These are phyloP conservation scores for Babesia divergens DNA, from an alignment of 169 alveolate species.

Conservation along the genomic window DNA sequence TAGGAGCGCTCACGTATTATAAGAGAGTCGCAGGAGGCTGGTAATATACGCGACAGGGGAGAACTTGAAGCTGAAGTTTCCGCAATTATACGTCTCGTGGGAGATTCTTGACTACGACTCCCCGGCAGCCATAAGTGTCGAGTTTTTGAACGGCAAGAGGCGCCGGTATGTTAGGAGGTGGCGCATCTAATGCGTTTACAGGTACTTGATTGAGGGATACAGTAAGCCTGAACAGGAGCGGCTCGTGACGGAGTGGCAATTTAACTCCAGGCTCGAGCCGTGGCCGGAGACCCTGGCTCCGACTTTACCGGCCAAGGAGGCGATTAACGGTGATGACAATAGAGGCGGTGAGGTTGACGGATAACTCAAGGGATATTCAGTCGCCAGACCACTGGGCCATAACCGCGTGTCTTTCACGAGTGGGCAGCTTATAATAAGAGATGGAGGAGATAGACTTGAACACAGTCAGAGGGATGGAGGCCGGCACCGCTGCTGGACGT, in stretches of 20 bases:
- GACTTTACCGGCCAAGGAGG: background rate
- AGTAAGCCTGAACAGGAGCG: slow-evolving; percentile 53
- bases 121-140: slow-evolving; percentile 57
- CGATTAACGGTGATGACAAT: background rate
- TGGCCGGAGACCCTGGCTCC: slow-evolving; percentile 68
- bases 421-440: background rate
- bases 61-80: slow-evolving; percentile 66
- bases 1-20: background rate
- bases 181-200: background rate
- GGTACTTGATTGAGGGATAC: slow-evolving; percentile 60
- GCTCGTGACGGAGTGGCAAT: slow-evolving; percentile 57
- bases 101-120: slow-evolving; percentile 71
- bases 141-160: slow-evolving; percentile 42
- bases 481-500: background rate
- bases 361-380: background rate
- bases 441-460: background rate
- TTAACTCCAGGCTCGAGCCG: slow-evolving; percentile 52
- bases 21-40: slow-evolving; percentile 48
- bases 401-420: background rate
- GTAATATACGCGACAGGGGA: slow-evolving; percentile 73
- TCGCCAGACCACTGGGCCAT: background rate
- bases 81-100: slow-evolving; percentile 74
- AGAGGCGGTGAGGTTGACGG: background rate
- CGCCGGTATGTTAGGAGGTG: background rate
- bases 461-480: background rate